Evolutionary conservation across 2,329 filamentous ascomycete genomes (phyloP), one percentile per base, ranked within the genome.

Genomic region (Colletotrichum sp.): DNA sequence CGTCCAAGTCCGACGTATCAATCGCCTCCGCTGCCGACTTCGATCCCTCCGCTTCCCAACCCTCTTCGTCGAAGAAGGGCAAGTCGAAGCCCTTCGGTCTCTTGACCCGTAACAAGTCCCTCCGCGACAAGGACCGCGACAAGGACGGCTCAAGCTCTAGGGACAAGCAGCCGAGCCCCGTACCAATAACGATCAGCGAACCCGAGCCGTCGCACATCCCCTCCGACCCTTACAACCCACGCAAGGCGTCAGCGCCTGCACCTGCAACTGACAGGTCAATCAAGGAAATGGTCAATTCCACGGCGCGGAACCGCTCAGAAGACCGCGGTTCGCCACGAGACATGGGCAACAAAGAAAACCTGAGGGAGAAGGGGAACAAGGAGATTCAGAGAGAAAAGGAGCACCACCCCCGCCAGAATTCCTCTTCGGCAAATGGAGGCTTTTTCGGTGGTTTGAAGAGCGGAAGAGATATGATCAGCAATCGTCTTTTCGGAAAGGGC

Each of bases 401-500:
- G n/a, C 81, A 80, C 84, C 83, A 84, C 83, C 85, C 68, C 71
- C 89, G 85, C 81, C 86, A 83, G 78, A 91, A 88, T 79, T 88
- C 86, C 32, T 89, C 90, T 2, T 91, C 92, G 1, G 87, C 89
- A 78, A 92, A 90, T 64, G 88, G 91, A 28, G 92, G 93, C 18
- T 92, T 97, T 71, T 91, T 97, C 81, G 94, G 90, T 78, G 95
- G 94, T 72, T 86, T 97, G 62, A 94, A 94, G 79, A 93, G 90
- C 79, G 93, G 93, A 7, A 95, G 95, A 26, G 95, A 95, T 78
- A 95, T 95, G 81, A 92, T 96, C 77, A 93, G 95, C 78, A 96
- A 96, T 82, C 94, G 94, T 12, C 89, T 98, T 68, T 96, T 98
- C 81, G 94, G 94, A 76, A 97, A 97, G 84, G 89, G 93, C 79